Percentiles rank a stretch among this genome's conserved stretches.
Evolutionary conservation across 164 flowering plant species (phyloP).

Genomic region (Vitis riparia): DNA sequence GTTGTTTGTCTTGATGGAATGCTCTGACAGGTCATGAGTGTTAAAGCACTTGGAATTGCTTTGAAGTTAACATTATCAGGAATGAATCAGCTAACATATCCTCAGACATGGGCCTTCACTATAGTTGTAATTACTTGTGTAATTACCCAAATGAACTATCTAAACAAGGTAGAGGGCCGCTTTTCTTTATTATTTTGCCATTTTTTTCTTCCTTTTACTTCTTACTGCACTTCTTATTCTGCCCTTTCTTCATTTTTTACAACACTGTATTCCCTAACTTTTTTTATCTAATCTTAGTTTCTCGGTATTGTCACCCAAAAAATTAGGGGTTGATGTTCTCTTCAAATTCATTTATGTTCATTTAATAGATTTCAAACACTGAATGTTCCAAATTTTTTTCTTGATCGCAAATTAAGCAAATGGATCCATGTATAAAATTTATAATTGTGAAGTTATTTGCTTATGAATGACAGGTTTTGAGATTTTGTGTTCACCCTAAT

Average conservation of each 20-base stretch:
- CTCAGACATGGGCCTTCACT: conserved; percentile 62
- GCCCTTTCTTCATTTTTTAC: not conserved
- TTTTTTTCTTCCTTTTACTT: conserved; percentile 1
- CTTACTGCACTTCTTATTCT: not conserved
- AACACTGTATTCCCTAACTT: not conserved
- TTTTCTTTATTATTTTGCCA: not conserved
- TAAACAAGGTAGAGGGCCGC: conserved; percentile 46
- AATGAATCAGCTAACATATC: conserved; percentile 52
- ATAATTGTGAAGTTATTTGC: too few relatives aligned
- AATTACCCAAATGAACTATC: conserved; percentile 62
- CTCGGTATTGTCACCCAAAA: too few relatives aligned
- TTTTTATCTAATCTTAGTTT: too few relatives aligned
- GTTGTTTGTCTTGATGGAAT: not conserved
- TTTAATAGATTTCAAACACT: too few relatives aligned
- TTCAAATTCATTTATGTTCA: too few relatives aligned
- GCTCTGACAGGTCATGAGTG: conserved; percentile 57
- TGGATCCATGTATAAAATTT: too few relatives aligned
- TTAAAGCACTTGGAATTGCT: conserved; percentile 69
- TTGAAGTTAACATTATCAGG: conserved; percentile 61
- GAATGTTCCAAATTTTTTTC: too few relatives aligned
- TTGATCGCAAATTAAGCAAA: too few relatives aligned
- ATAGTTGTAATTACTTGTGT: conserved; percentile 48
- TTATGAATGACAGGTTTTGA: too few relatives aligned
- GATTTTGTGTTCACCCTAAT: too few relatives aligned
- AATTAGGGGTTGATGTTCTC: too few relatives aligned